Base-by-base conservation (phyloP, 495 filamentous ascomycete species). In the Aspergillus steynii region DNA sequence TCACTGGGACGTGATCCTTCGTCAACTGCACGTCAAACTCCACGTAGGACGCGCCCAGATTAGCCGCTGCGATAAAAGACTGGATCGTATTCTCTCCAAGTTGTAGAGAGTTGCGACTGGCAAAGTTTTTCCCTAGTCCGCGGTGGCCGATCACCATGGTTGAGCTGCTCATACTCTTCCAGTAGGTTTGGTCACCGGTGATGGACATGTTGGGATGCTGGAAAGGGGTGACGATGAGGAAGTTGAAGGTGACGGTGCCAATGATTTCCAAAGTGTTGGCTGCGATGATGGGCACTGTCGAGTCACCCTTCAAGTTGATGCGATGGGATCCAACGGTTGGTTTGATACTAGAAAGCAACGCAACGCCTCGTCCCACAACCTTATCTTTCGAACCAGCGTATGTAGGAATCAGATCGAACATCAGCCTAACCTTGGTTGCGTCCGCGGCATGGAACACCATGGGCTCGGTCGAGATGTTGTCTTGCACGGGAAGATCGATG, bases 21-120 rank as follows among this genome's bases (percentile, higher is more conserved):
- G 96, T 99, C 52, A 99, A 81, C 70, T 99, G 96, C 2, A 99
- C 95, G 69, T 99, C 95, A 68, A 89, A 92, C 73, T 97, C 93
- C 57, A 97, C 92, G 69, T 96, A 96, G 20, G 88, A 86, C 1
- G 93, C 93, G 3, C 95, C 96, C 29, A 98, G 78, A 61, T 96
- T 97, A 2, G 94, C 93, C 0, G 96, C 96, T 4, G 94, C 89
- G 68, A 98, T 96, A 76, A 99, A 97, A 0, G 96, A 98, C 71
- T 87, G 87, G 8, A 96, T 75, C 0, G 95, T 98, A 73, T 99
- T 99, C 74, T 99, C 96, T 53, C 96, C 96, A 1, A 99, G 78
- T 71, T 99, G 96, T 10, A 98, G 77, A 1, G 92, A 97, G 49
- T 87, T 89, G 69, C 89, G 87, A 29, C 88, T 85, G 15, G 85